phyloP scores from a whole-genome alignment of 306 rosid species.

The Sicyos baderoa region DNA sequence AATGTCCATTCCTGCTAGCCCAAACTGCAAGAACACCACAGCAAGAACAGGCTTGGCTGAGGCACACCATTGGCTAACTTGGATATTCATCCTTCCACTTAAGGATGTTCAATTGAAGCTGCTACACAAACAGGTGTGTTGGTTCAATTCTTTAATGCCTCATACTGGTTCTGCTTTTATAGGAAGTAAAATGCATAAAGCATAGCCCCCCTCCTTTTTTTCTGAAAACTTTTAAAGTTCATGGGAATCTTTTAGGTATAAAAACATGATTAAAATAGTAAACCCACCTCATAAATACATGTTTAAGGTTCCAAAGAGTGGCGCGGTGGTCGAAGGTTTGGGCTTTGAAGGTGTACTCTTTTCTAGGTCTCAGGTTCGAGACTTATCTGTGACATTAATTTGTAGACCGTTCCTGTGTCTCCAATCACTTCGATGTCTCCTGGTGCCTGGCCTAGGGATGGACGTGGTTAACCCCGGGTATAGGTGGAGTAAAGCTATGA shows the following conservation, averaged over 20 bases:
- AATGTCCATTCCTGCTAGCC: constrained; percentile 75
- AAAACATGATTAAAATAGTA: constrained; percentile 11
- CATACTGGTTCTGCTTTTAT: constrained; percentile 16
- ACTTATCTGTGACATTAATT: too few relatives aligned
- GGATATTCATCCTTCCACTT: constrained; percentile 27
- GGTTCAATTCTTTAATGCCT: constrained; percentile 11
- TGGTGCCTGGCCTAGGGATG: too few relatives aligned
- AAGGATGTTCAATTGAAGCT: constrained; percentile 3
- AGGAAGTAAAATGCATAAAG: constrained; percentile 21
- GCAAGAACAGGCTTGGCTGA: constrained; percentile 59
- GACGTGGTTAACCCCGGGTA: too few relatives aligned
- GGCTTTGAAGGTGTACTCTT: too few relatives aligned
- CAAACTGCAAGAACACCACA: constrained; percentile 60
- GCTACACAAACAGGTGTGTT: neutral
- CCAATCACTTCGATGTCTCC: too few relatives aligned
- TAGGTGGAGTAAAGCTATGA: too few relatives aligned
- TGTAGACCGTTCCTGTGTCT: too few relatives aligned
- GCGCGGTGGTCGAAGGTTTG: too few relatives aligned
- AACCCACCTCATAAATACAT: constrained; percentile 18
- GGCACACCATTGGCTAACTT: constrained; percentile 20
- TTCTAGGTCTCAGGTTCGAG: too few relatives aligned
- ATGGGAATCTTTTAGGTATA: constrained; percentile 16
- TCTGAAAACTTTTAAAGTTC: constrained; percentile 11
- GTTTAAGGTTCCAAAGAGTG: too few relatives aligned
- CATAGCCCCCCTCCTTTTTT: neutral